Conservation (phyloP, 2,329 filamentous ascomycete genomes). For the Penicillium sp. region DNA sequence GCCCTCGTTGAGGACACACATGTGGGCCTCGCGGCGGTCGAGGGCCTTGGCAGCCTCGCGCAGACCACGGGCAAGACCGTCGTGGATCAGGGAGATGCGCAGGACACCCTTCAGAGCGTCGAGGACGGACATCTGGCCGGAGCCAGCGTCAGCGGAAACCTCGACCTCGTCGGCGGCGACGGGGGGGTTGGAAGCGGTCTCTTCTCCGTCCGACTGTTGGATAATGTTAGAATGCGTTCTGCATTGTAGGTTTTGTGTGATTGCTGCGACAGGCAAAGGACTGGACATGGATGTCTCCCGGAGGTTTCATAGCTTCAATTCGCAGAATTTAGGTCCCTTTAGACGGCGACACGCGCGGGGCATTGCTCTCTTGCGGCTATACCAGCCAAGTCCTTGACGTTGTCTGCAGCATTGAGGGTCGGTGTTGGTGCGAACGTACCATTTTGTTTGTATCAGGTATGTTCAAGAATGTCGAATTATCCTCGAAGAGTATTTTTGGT, state of each 20-base stretch:
- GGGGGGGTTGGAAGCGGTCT: constrained; percentile 70
- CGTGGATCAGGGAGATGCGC: constrained; percentile 98
- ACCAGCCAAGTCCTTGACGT: constrained; percentile 8
- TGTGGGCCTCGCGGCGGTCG: constrained; percentile 97
- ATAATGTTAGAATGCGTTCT: constrained; percentile 16
- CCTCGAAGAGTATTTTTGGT: constrained; percentile 47
- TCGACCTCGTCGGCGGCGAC: constrained; percentile 84
- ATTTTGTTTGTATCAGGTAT: constrained; percentile 38
- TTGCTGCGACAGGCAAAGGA: not conserved
- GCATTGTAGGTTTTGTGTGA: not conserved
- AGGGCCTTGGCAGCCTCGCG: constrained; percentile 98
- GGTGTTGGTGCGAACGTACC: constrained; percentile 33
- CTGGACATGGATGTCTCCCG: not conserved
- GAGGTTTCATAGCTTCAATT: not conserved
- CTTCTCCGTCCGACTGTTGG: constrained; percentile 98
- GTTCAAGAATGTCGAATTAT: constrained; percentile 48
- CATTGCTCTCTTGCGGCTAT: not conserved
- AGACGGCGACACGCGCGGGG: not conserved
- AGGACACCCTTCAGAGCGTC: constrained; percentile 98
- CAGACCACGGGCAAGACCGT: constrained; percentile 96
- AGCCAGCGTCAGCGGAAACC: constrained; percentile 81
- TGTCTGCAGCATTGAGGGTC: constrained; percentile 1
- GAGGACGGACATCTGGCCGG: constrained; percentile 84
- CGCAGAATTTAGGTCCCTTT: not conserved
- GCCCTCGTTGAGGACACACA: constrained; percentile 99